Base-by-base conservation (phyloP, 306 rosid genomes). In the Corylus avellana region DNA sequence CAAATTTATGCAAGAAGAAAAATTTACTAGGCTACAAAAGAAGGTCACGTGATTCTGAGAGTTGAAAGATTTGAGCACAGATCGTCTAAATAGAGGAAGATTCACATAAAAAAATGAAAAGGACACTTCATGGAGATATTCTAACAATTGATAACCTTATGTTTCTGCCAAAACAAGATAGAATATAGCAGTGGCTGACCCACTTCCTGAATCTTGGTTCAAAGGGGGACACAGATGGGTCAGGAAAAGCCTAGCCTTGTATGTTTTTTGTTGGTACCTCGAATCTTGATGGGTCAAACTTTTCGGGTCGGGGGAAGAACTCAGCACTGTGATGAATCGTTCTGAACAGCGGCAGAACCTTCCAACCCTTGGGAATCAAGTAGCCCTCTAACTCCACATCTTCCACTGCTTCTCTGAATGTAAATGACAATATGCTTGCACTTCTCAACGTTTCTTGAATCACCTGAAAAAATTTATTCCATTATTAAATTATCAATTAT, bases 291-390 rank as follows among this genome's bases (percentile, higher is more conserved):
- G 98, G 98, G 84, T 91, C 97, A 68, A 92, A 94, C 77, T 88
- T 94, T 10, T 92, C 77, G n/a, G 97, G 97, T 1, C 89, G 92
- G 70, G 97, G 93, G 86, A 92, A 94, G 85, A 89, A 88, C 76
- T 88, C 85, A 49, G 94, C 74, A 72, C 80, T 87, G 79, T 92
- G 94, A 67, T 94, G 98, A 86, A 94, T 94, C 86, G 77, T 89
- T 94, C 97, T 87, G 91, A 94, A 94, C 51, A 94, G 91, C 12
- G 98, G 98, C 77, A 94, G 97, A 57, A 94, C 97, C 84, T 94
- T 94, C 98, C 98, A 94, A 74, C 98, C 96, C 80, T 84, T 94
- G 1, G 98, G 98, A 87, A 94, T 91, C 7, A 81, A n/a, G 80
- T 89, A 92, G n/a, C 98, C 97, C 75, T 92, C 88, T 39, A 91